phyloP scores from a whole-genome alignment of 805 yeast genomes.

The Ogataea ramenticola region DNA sequence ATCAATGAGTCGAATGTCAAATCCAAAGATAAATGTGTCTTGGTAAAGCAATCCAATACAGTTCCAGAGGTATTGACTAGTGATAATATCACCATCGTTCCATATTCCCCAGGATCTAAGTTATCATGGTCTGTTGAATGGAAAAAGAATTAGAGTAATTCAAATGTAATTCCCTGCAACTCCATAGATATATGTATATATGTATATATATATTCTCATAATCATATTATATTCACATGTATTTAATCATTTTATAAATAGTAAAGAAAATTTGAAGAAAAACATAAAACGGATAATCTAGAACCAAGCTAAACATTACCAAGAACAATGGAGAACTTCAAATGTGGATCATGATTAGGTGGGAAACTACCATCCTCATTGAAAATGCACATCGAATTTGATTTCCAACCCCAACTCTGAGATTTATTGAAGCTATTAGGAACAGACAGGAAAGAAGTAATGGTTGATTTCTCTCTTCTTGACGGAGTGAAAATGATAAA shows the following conservation, averaged over 20 bases:
- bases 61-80: conserved; percentile 56
- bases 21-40: conserved; percentile 38
- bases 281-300: too few species aligned
- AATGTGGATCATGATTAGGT: conserved; percentile 34
- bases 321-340: conserved; percentile 43
- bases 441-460: conserved; percentile 48
- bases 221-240: too few species aligned
- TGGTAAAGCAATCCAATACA: conserved; percentile 44
- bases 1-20: conserved; percentile 39
- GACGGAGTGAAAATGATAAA: conserved; percentile 51
- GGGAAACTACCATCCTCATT: conserved; percentile 41
- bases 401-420: conserved; percentile 61
- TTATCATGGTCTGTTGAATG: conserved; percentile 72
- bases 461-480: conserved; percentile 33
- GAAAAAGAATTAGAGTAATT: conserved; percentile 26
- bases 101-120: conserved; percentile 77
- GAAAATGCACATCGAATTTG: conserved; percentile 45
- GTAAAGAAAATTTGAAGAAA: too few species aligned
- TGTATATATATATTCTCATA: too few species aligned
- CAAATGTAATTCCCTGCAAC: too few species aligned
- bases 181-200: not conserved
- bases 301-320: conserved; percentile 37
- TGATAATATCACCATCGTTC: conserved; percentile 55
- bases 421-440: conserved; percentile 45
- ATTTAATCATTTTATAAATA: too few species aligned